Evolutionary conservation across 257 asterid species (phyloP).

Genomic region (Euphrasia confusa): DNA sequence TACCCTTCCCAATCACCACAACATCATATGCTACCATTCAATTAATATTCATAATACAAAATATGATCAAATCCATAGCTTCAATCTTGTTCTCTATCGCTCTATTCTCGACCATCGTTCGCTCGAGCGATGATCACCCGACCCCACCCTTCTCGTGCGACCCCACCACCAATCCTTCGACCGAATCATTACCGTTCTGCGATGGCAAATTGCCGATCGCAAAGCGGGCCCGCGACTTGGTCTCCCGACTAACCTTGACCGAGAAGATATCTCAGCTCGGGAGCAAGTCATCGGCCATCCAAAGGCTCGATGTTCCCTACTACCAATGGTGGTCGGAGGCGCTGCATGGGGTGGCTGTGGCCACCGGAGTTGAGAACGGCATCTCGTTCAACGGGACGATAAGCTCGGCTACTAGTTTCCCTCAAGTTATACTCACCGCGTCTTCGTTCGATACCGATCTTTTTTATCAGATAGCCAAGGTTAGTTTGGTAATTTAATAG

Average conservation of each 20-base stretch:
- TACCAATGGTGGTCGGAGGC: constrained; percentile 74
- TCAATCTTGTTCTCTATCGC: constrained; percentile 10
- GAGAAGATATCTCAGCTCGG: constrained; percentile 50
- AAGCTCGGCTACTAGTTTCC: constrained; percentile 51
- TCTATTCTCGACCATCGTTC: background rate
- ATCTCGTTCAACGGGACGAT: constrained; percentile 31
- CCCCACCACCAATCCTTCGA: constrained; percentile 27
- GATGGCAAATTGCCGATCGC: constrained; percentile 26
- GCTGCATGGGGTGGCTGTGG: constrained; percentile 49
- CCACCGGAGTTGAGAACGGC: constrained; percentile 38
- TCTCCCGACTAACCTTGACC: constrained; percentile 39
- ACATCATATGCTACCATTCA: background rate
- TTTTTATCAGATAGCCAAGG: constrained; percentile 75
- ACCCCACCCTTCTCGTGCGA: constrained; percentile 47
- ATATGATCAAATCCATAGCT: constrained; percentile 20
- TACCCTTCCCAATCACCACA: background rate
- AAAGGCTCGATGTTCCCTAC: constrained; percentile 46
- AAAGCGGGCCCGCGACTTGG: constrained; percentile 35
- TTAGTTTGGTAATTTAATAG: constrained; percentile 17
- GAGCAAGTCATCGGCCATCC: constrained; percentile 43
- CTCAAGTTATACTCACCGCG: constrained; percentile 82
- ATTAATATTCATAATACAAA: background rate
- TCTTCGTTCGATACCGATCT: constrained; percentile 60
- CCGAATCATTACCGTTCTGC: constrained; percentile 36
- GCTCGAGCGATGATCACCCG: constrained; percentile 16